A percentile compares a stretch with the other conserved stretches of the same genome.
phyloP scores from a whole-genome alignment of 1,139 yeast genomes.

The Debaryomyces sp. region DNA sequence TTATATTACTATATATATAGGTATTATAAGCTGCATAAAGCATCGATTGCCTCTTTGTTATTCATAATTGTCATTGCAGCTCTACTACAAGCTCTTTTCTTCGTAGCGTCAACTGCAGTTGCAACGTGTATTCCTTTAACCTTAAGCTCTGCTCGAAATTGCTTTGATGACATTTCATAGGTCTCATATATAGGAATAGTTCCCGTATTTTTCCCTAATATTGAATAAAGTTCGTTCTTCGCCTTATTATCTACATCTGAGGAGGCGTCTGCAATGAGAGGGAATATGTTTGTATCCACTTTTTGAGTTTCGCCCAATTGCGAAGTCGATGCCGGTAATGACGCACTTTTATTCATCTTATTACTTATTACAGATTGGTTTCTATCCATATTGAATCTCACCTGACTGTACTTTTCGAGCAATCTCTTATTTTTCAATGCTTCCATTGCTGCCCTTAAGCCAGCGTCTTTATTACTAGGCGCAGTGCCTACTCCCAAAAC shows the following conservation, averaged over 20 bases:
- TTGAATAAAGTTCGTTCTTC: constrained; percentile 46
- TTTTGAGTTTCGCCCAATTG: neutral
- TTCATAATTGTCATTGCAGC: constrained; percentile 52
- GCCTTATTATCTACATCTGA: constrained; percentile 38
- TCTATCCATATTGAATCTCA: constrained; percentile 66
- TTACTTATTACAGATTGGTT: constrained; percentile 33
- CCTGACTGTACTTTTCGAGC: constrained; percentile 64
- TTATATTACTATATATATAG: neutral
- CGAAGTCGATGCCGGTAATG: neutral
- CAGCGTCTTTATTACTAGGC: constrained; percentile 64
- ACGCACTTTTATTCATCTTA: constrained; percentile 8
- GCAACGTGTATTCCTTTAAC: constrained; percentile 42
- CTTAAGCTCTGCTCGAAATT: constrained; percentile 38
- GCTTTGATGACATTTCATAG: constrained; percentile 28
- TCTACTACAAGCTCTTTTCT: constrained; percentile 46
- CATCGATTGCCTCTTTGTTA: constrained; percentile 29
- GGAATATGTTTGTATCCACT: constrained; percentile 19
- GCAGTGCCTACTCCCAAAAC: constrained; percentile 64
- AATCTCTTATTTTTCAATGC: constrained; percentile 61
- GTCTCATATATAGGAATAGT: constrained; percentile 45
- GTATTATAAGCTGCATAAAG: neutral
- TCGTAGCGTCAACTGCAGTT: constrained; percentile 41
- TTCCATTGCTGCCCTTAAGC: constrained; percentile 69
- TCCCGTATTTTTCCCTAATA: constrained; percentile 41
- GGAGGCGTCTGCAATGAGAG: constrained; percentile 29